These are phyloP conservation scores for Fusarium marasasianum DNA, from an alignment of 2,329 filamentous ascomycete genomes.

Conservation along the genomic window DNA sequence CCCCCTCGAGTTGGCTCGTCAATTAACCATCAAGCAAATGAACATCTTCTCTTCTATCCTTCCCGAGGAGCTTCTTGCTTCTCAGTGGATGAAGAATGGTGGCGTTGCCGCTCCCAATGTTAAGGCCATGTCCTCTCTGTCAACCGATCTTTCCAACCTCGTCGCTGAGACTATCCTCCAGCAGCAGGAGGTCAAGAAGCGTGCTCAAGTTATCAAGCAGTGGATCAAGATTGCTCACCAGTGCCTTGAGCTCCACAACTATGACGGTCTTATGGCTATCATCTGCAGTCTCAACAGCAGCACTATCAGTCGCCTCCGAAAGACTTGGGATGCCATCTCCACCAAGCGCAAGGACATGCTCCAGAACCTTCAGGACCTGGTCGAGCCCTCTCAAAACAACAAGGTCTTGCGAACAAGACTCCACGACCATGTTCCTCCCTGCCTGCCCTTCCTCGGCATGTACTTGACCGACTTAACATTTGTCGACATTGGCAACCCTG, in stretches of 20 bases:
- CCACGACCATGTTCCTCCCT: constrained; percentile 87
- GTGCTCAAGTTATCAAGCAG: constrained; percentile 90
- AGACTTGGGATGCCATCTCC: constrained; percentile 91
- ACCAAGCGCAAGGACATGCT: constrained; percentile 83
- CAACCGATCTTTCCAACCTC: constrained; percentile 90
- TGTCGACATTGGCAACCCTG: constrained; percentile 91
- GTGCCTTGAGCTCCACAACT: constrained; percentile 91
- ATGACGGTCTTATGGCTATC: constrained; percentile 96
- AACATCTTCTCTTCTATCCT: constrained; percentile 90
- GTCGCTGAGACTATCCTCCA: constrained; percentile 93
- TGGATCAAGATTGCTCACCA: constrained; percentile 96
- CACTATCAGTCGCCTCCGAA: constrained; percentile 85
- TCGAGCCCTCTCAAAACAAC: constrained; percentile 92
- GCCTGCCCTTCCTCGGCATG: constrained; percentile 93
- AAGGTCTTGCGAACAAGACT: constrained; percentile 84
- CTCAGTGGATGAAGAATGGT: constrained; percentile 92
- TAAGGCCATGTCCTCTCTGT: constrained; percentile 90
- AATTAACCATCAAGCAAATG: constrained; percentile 93
- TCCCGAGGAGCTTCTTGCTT: constrained; percentile 88
- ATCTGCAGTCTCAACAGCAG: constrained; percentile 94
- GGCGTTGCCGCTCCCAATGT: constrained; percentile 86
- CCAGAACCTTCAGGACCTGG: constrained; percentile 81
- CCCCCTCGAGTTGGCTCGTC: constrained; percentile 86
- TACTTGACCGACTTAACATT: constrained; percentile 97
- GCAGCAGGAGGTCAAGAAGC: constrained; percentile 90